These are phyloP conservation scores for Penicillium olsonii DNA, from an alignment of 2,329 filamentous ascomycete genomes.

Conservation along the genomic window DNA sequence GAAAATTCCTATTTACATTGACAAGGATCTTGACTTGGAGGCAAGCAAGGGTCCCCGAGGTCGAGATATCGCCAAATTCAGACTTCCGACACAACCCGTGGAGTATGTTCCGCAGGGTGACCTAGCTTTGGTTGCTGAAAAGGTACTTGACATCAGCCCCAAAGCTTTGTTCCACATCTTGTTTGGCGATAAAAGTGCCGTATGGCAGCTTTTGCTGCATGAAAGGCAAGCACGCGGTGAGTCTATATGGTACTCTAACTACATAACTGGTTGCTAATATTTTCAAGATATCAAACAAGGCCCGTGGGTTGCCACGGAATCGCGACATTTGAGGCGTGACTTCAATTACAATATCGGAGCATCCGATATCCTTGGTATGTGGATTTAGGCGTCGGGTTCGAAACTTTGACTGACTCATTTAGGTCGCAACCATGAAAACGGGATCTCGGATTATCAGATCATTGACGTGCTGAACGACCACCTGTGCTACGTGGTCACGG, in stretches of 20 bases:
- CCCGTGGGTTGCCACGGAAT: conserved; percentile 74
- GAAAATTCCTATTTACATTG: conserved; percentile 61
- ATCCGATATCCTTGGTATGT: conserved; percentile 63
- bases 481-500: conserved; percentile 67
- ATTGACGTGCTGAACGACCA: conserved; percentile 83
- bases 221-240: conserved; percentile 70
- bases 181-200: conserved; percentile 92
- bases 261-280: conserved; percentile 16
- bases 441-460: conserved; percentile 78
- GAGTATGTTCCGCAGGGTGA: conserved; percentile 82
- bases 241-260: conserved; percentile 6
- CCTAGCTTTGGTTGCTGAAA: conserved; percentile 72
- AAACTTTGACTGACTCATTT: conserved; percentile 15
- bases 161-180: conserved; percentile 95
- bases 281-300: conserved; percentile 72
- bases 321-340: conserved; percentile 71
- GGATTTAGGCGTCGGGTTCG: background rate
- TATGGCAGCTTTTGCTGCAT: conserved; percentile 89
- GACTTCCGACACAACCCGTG: conserved; percentile 77
- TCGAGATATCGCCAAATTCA: conserved; percentile 68
- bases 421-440: conserved; percentile 55
- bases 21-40: conserved; percentile 60
- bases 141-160: conserved; percentile 84
- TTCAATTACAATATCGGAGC: conserved; percentile 78
- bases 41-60: conserved; percentile 34